These are phyloP conservation scores for Trapa incisa DNA, from an alignment of 345 rosid genomes.

Conservation along the genomic window DNA sequence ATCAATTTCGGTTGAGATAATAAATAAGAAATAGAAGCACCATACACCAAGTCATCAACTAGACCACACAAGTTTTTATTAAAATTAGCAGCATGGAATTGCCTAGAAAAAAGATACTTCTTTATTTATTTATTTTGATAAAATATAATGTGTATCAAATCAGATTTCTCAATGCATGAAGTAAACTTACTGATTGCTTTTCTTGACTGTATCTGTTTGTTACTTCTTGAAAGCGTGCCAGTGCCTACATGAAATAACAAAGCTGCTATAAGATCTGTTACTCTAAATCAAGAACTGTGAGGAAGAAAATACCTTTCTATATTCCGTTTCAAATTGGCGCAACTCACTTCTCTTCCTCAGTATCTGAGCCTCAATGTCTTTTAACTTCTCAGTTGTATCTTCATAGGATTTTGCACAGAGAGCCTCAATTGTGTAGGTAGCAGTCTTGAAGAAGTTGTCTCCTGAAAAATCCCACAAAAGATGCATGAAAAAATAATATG, in stretches of 20 bases:
- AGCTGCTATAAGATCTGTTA: background rate
- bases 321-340: constrained; percentile 90
- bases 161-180: too few species aligned
- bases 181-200: constrained; percentile 67
- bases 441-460: constrained; percentile 95
- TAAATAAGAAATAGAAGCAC: background rate
- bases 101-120: too few species aligned
- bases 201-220: constrained; percentile 82
- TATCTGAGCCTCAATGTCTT: constrained; percentile 82
- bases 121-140: too few species aligned
- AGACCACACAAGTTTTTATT: too few species aligned
- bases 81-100: too few species aligned
- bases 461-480: constrained; percentile 36
- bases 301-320: constrained; percentile 52
- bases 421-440: constrained; percentile 85
- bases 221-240: constrained; percentile 93
- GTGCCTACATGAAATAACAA: constrained; percentile 45
- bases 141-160: too few species aligned
- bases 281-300: background rate
- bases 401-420: constrained; percentile 82
- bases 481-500: constrained; percentile 11
- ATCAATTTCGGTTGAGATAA: background rate
- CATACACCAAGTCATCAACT: too few species aligned
- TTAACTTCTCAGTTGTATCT: constrained; percentile 62
- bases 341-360: constrained; percentile 80